Conservation (phyloP, 148 eudicot genomes). For the Drosera capensis region DNA sequence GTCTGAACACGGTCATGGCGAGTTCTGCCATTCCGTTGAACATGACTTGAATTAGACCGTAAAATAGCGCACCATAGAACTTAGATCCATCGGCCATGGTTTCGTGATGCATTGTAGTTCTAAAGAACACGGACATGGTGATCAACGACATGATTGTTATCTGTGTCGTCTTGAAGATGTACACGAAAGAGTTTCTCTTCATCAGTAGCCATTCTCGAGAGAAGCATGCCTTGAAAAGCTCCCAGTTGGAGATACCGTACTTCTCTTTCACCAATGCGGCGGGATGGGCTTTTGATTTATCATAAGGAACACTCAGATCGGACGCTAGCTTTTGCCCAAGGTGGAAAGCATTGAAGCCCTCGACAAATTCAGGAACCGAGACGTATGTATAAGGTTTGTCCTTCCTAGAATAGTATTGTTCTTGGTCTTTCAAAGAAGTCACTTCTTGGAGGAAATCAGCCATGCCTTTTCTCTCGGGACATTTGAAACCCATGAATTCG, state of each 20-base stretch:
- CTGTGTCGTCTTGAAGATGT: slow-evolving; percentile 59
- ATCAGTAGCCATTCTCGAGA: slow-evolving; percentile 68
- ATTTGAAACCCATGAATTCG: slow-evolving; percentile 50
- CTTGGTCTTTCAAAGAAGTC: slow-evolving; percentile 70
- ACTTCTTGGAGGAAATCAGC: slow-evolving; percentile 90
- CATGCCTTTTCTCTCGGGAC: slow-evolving; percentile 69
- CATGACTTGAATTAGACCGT: slow-evolving; percentile 49
- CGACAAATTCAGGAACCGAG: slow-evolving; percentile 32
- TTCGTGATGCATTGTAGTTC: slow-evolving; percentile 50
- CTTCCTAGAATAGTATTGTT: slow-evolving; percentile 51
- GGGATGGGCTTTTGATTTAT: slow-evolving; percentile 45
- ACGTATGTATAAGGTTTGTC: slow-evolving; percentile 33
- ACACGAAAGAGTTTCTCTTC: slow-evolving; percentile 50
- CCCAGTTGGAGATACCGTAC: slow-evolving; percentile 43
- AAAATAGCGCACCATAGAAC: slow-evolving; percentile 51
- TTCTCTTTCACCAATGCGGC: slow-evolving; percentile 48
- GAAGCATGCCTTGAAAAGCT: slow-evolving; percentile 51
- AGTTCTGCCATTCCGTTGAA: slow-evolving; percentile 65
- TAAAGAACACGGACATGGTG: slow-evolving; percentile 40
- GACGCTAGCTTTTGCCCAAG: slow-evolving; percentile 24
- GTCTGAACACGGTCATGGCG: slow-evolving; percentile 40
- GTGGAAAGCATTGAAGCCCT: slow-evolving; percentile 36
- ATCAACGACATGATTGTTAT: slow-evolving; percentile 56
- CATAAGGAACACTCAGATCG: slow-evolving; percentile 41
- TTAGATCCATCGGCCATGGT: slow-evolving; percentile 40